Evolutionary conservation across 208 protist genomes (phyloP).

Genomic region (Lotmaria passim): DNA sequence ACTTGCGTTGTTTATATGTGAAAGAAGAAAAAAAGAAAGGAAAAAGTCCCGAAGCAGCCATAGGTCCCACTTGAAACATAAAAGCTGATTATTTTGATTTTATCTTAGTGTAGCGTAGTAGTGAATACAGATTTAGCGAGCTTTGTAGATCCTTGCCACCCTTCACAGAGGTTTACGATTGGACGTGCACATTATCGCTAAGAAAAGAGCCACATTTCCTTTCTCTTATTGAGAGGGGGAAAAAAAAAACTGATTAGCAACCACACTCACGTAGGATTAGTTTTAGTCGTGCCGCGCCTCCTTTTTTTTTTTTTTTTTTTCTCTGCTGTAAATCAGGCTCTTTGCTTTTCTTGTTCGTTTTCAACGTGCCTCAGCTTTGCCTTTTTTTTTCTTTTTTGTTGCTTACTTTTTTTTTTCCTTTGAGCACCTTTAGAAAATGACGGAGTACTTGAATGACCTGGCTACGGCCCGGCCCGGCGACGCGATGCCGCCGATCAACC

Average conservation of each 20-base stretch:
- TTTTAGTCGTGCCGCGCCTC: background rate
- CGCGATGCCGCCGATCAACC: slow-evolving; percentile 78
- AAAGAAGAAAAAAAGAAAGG: too few species aligned
- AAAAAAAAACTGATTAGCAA: too few species aligned
- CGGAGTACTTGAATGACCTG: slow-evolving; percentile 87
- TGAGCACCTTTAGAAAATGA: slow-evolving; percentile 50
- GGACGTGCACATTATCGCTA: too few species aligned
- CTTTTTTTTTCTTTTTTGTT: slow-evolving; percentile 1
- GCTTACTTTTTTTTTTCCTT: background rate
- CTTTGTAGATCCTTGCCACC: too few species aligned
- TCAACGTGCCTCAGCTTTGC: background rate
- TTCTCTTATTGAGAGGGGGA: background rate
- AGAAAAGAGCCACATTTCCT: too few species aligned
- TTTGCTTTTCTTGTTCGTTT: slow-evolving; percentile 2
- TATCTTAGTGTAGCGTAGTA: too few species aligned
- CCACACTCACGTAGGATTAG: background rate
- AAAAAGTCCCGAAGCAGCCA: too few species aligned
- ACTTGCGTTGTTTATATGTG: too few species aligned
- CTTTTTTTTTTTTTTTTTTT: background rate
- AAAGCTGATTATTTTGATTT: too few species aligned
- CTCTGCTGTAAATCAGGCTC: background rate
- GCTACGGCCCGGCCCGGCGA: slow-evolving; percentile 56
- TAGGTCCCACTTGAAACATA: too few species aligned
- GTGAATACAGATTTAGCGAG: too few species aligned
- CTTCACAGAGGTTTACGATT: too few species aligned